Evolutionary conservation across 2,329 filamentous ascomycete genomes (phyloP), one percentile per base, ranked within the genome.

Genomic region (Macrophomina phaseolina): DNA sequence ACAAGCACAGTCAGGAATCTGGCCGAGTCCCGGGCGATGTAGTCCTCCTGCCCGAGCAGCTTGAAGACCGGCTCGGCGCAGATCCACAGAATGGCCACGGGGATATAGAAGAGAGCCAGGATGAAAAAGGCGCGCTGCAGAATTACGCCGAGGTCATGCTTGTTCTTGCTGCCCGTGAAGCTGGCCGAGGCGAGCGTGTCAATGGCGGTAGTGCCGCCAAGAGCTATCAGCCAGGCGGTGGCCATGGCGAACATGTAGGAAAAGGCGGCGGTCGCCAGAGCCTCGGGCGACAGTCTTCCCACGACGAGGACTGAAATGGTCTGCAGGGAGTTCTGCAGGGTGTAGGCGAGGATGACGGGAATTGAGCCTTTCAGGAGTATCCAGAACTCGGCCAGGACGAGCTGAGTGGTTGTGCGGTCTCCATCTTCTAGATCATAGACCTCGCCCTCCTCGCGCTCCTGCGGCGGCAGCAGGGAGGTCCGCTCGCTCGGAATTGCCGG

Each of bases 191-290:
- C 92, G 30, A 97, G 82, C 0, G 93, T 97, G 76, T 97, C 93
- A 51, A 97, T 85, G 0, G 93, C 93, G 1, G 92, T 97, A 0
- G 92, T 94, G 7, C 93, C 93, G 34, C 93, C 93, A 4, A 97
- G 85, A 0, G 90, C 93, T 67, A 97, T 91, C 45, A 97, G 85
- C 92, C 93, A 96, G 0, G 89, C 93, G 0, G 92, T 93, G 28
- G 91, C 89, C 91, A 94, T 93, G 65, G 93, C 93, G 72, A 97
- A 97, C 93, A 97, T 97, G 81, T 95, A 94, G 1, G 91, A 91
- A 73, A 97, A 97, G 0, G 93, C 92, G 1, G 92, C 90, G 0
- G 90, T 91, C 0, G 93, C 91, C 6, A 97, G 81, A 1, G 92
- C 89, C 77, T 95, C 90, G 0, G 93, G 90, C 0, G 91, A 94